phyloP scores from a whole-genome alignment of 208 protist species.

The Endotrypanum monterogeii region DNA sequence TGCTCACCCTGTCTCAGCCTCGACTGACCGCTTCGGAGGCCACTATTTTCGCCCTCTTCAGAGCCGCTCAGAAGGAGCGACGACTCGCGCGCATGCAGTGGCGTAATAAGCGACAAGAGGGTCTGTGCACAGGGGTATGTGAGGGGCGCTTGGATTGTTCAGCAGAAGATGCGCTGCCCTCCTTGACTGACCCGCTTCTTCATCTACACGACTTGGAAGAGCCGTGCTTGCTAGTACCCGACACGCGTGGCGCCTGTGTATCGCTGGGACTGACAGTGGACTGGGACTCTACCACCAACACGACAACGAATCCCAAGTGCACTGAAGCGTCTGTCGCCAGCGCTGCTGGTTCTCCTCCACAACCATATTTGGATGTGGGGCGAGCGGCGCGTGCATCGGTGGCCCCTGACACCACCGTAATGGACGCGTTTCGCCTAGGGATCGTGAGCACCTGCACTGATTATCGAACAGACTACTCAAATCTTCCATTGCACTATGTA shows the following conservation, averaged over 20 bases:
- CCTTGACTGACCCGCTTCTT: neutral
- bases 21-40: slow-evolving; percentile 8
- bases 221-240: slow-evolving; percentile 25
- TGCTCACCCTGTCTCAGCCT: slow-evolving; percentile 17
- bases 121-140: neutral
- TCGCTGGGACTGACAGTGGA: slow-evolving; percentile 14
- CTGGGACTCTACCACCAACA: neutral
- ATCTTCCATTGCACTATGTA: slow-evolving; percentile 28
- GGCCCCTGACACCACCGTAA: neutral
- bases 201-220: slow-evolving; percentile 24
- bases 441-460: slow-evolving; percentile 18
- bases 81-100: neutral
- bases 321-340: neutral
- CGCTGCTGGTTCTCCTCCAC: neutral
- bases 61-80: slow-evolving; percentile 16
- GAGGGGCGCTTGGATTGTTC: neutral
- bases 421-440: slow-evolving; percentile 15
- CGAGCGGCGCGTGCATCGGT: neutral
- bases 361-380: neutral
- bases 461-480: slow-evolving; percentile 31
- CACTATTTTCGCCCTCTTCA: slow-evolving; percentile 7
- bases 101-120: neutral
- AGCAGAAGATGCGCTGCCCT: neutral
- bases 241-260: slow-evolving; percentile 10
- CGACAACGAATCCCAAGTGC: neutral